These are phyloP conservation scores for Cryptosporidium meleagridis DNA, from an alignment of 169 alveolate species.

Conservation along the genomic window DNA sequence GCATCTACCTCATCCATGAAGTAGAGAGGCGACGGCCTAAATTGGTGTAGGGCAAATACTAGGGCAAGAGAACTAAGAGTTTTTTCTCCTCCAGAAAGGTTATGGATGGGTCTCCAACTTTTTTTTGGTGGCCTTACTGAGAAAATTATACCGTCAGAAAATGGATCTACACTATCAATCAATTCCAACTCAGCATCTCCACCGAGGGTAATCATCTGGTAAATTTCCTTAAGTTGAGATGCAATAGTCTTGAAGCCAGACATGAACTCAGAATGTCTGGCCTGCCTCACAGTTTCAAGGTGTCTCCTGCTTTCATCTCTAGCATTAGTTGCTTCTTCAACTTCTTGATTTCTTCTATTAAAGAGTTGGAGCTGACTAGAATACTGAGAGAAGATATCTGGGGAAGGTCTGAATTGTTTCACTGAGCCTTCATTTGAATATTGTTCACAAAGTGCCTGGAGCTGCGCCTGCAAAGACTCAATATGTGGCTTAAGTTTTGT, in stretches of 20 bases:
- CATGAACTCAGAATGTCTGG: conserved; percentile 81
- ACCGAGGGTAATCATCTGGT: conserved; percentile 91
- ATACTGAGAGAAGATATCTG: conserved; percentile 56
- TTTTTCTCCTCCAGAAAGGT: conserved; percentile 98
- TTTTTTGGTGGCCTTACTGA: conserved; percentile 97
- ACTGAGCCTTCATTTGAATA: not conserved
- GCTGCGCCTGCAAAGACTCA: conserved; percentile 32
- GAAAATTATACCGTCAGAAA: conserved; percentile 96
- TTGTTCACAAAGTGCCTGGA: conserved; percentile 48
- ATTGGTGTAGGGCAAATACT: conserved; percentile 98
- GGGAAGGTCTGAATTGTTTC: conserved; percentile 38
- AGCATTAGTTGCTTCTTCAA: conserved; percentile 65
- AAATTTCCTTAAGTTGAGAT: conserved; percentile 88
- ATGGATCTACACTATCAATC: conserved; percentile 96
- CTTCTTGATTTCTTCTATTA: conserved; percentile 37
- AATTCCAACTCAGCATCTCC: conserved; percentile 99
- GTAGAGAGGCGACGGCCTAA: conserved; percentile 97
- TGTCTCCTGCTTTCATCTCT: conserved; percentile 66
- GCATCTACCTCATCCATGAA: conserved; percentile 99
- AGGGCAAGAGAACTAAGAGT: conserved; percentile 96
- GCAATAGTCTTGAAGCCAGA: conserved; percentile 86
- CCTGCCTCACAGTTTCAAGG: conserved; percentile 5
- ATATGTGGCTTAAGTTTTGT: conserved; percentile 25
- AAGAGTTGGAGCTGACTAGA: conserved; percentile 46
- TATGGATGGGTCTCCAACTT: conserved; percentile 96